These are phyloP conservation scores for Boletus pseudo-olivaceus DNA, from an alignment of 768 basidiomycete species.

Conservation along the genomic window DNA sequence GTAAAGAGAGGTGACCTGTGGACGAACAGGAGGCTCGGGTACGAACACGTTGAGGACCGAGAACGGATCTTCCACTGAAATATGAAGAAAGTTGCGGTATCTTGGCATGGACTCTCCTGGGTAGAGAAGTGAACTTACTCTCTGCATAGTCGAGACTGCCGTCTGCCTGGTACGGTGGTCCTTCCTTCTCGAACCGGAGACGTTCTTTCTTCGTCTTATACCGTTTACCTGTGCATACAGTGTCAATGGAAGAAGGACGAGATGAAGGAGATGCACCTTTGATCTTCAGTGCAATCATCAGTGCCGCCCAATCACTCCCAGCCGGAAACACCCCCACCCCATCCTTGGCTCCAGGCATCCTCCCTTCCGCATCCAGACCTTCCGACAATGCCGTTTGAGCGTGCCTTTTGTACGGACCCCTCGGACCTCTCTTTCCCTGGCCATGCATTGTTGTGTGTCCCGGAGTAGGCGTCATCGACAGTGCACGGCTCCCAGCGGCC, in stretches of 20 bases:
- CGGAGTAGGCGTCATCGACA: constrained; percentile 39
- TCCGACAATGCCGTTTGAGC: constrained; percentile 39
- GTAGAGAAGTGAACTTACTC: constrained; percentile 40
- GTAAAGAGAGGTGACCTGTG: constrained; percentile 56
- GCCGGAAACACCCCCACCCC: constrained; percentile 72
- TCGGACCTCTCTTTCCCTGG: constrained; percentile 39
- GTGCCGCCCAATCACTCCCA: constrained; percentile 65
- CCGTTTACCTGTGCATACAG: constrained; percentile 47
- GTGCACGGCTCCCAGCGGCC: constrained; percentile 44
- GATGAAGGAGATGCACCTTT: constrained; percentile 47
- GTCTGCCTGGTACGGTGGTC: constrained; percentile 65
- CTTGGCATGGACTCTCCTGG: neutral
- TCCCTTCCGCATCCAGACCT: constrained; percentile 64
- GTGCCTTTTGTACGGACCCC: constrained; percentile 55
- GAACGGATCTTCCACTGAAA: constrained; percentile 75
- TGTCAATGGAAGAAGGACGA: neutral
- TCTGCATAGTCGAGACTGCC: constrained; percentile 74
- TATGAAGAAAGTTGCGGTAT: neutral
- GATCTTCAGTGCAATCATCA: constrained; percentile 70
- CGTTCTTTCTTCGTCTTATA: constrained; percentile 82
- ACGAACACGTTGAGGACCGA: constrained; percentile 60
- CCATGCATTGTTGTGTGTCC: constrained; percentile 6
- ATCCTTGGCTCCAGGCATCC: constrained; percentile 73
- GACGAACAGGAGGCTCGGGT: constrained; percentile 54
- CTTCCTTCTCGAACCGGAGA: constrained; percentile 70